Evolutionary conservation across 441 rosid genomes (phyloP).

Genomic region (Omphalea diandra): DNA sequence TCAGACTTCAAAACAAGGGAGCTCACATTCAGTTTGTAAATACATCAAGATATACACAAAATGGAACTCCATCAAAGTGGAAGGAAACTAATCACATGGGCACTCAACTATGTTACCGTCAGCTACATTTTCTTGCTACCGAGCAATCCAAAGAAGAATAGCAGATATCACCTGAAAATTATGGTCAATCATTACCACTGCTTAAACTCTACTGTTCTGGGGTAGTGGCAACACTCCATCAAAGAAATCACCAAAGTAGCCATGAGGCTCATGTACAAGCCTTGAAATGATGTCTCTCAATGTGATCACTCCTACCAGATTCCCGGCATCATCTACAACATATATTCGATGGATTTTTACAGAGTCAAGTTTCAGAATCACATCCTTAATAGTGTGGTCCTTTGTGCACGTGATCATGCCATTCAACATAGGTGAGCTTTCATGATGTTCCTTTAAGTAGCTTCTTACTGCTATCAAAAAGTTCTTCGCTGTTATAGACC

Average conservation of each 20-base stretch:
- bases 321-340: constrained; percentile 74
- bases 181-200: constrained; percentile 16
- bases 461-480: constrained; percentile 67
- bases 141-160: constrained; percentile 12
- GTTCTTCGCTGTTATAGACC: constrained; percentile 87
- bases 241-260: constrained; percentile 96
- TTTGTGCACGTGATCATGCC: constrained; percentile 75
- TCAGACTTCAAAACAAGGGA: neutral
- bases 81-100: constrained; percentile 28
- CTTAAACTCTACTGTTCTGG: constrained; percentile 63
- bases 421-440: constrained; percentile 46
- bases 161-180: constrained; percentile 13
- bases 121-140: constrained; percentile 18
- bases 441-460: constrained; percentile 59
- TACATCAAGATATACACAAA: constrained; percentile 27
- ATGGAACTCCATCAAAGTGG: constrained; percentile 7
- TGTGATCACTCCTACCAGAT: constrained; percentile 88
- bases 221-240: constrained; percentile 91
- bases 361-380: constrained; percentile 67
- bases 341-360: constrained; percentile 73
- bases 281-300: constrained; percentile 87
- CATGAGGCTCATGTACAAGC: constrained; percentile 90
- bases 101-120: constrained; percentile 28
- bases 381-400: constrained; percentile 58
- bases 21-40: neutral